A percentile compares a stretch with the other conserved stretches of the same genome.
Conservation (phyloP, 2,329 filamentous ascomycete genomes). For the Cadophora gregata region DNA sequence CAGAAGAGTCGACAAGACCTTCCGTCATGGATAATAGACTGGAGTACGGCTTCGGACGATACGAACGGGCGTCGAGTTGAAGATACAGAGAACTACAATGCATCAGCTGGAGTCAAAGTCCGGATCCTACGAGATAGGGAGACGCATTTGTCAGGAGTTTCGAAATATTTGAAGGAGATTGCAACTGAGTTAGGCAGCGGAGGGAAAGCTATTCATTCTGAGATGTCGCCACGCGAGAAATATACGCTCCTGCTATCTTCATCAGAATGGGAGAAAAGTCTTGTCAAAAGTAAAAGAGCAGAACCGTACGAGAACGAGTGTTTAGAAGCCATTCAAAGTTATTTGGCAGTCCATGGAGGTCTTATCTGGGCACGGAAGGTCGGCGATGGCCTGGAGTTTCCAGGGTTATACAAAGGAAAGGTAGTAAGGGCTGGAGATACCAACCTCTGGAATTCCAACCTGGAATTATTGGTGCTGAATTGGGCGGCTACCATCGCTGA, state of each 20-base stretch:
- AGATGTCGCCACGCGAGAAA: background rate
- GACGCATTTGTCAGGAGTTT: background rate
- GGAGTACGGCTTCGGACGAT: constrained; percentile 19
- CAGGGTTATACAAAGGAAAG: background rate
- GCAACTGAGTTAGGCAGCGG: background rate
- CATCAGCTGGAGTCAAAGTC: background rate
- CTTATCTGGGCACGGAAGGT: background rate
- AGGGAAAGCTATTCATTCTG: background rate
- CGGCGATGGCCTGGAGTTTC: background rate
- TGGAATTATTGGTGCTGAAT: background rate
- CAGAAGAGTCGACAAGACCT: constrained; percentile 21
- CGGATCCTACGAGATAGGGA: background rate
- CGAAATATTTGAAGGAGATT: background rate
- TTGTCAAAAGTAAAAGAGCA: background rate
- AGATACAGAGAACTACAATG: constrained; percentile 18
- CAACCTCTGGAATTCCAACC: background rate
- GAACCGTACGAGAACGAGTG: background rate
- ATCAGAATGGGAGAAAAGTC: background rate
- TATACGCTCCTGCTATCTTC: background rate
- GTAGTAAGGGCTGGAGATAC: background rate
- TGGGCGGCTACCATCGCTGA: background rate
- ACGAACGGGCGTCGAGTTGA: constrained; percentile 18
- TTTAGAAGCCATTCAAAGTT: background rate
- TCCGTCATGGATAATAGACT: constrained; percentile 29
- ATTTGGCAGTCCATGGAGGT: background rate